These are phyloP conservation scores for Talaromyces rugulosus DNA, from an alignment of 2,329 filamentous ascomycete genomes.

Conservation along the genomic window DNA sequence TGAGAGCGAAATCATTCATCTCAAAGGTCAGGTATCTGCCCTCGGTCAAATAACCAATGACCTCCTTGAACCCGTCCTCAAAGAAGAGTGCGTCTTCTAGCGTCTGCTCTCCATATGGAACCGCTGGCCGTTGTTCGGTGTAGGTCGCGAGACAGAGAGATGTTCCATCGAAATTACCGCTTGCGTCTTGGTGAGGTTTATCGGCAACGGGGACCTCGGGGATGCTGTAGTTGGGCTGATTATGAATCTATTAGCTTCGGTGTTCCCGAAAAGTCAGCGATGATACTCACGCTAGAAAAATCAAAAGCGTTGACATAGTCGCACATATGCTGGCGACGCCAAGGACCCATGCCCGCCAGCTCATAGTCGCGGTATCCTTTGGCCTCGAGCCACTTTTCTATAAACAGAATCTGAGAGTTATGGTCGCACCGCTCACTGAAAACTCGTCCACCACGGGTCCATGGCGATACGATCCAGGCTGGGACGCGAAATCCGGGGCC, in stretches of 20 bases:
- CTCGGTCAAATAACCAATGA: slow-evolving; percentile 51
- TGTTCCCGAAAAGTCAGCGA: neutral
- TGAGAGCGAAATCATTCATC: slow-evolving; percentile 41
- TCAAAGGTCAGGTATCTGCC: slow-evolving; percentile 54
- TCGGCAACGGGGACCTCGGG: slow-evolving; percentile 44
- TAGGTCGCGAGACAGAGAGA: slow-evolving; percentile 42
- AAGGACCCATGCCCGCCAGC: slow-evolving; percentile 39
- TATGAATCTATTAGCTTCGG: neutral
- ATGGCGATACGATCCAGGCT: slow-evolving; percentile 54
- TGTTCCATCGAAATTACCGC: slow-evolving; percentile 45
- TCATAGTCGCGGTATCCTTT: slow-evolving; percentile 39
- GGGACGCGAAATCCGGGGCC: slow-evolving; percentile 50
- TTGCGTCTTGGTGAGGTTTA: slow-evolving; percentile 38
- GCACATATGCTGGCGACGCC: slow-evolving; percentile 47
- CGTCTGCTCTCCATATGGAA: slow-evolving; percentile 46
- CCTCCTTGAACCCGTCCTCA: slow-evolving; percentile 53
- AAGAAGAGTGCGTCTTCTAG: slow-evolving; percentile 33
- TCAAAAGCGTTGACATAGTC: slow-evolving; percentile 43
- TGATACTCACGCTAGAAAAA: slow-evolving; percentile 30
- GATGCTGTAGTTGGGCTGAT: slow-evolving; percentile 46
- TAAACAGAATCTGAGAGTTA: slow-evolving; percentile 52
- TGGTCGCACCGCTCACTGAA: slow-evolving; percentile 54
- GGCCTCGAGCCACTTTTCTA: slow-evolving; percentile 49
- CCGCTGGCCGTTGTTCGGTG: slow-evolving; percentile 35
- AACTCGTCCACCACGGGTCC: slow-evolving; percentile 51